Evolutionary conservation across 1,284 basidiomycete species (phyloP).

Genomic region (Fomitiporia mediterranea): DNA sequence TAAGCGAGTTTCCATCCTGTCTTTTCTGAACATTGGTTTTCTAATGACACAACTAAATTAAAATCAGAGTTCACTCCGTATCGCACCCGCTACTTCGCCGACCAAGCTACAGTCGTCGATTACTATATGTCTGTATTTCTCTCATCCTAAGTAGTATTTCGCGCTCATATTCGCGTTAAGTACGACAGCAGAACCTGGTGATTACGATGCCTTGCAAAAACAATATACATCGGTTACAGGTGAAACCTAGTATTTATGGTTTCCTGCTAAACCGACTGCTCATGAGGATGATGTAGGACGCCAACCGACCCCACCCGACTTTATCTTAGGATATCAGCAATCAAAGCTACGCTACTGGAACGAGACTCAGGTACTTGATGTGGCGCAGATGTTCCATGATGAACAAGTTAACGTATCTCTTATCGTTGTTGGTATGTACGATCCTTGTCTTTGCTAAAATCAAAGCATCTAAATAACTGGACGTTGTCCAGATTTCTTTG

Average conservation of each 20-base stretch:
- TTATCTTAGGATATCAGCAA: constrained; percentile 37
- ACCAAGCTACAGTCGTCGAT: constrained; percentile 36
- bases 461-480: neutral
- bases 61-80: constrained; percentile 34
- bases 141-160: too few species aligned
- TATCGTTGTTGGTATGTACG: constrained; percentile 35
- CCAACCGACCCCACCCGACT: constrained; percentile 38
- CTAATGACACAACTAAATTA: neutral
- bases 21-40: neutral
- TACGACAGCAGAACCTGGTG: constrained; percentile 35
- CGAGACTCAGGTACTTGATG: constrained; percentile 34
- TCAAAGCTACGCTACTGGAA: constrained; percentile 41
- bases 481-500: constrained; percentile 34
- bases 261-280: neutral
- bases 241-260: constrained; percentile 5
- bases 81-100: constrained; percentile 35
- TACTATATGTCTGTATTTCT: constrained; percentile 34
- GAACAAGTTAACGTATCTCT: constrained; percentile 37
- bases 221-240: constrained; percentile 39
- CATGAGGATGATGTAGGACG: constrained; percentile 27
- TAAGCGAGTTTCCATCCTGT: constrained; percentile 23
- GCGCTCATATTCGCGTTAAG: constrained; percentile 25
- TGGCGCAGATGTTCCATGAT: constrained; percentile 39
- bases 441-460: neutral
- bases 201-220: constrained; percentile 37